Evolutionary conservation across 768 basidiomycete species (phyloP), one percentile per base, ranked within the genome.

Genomic region (Polyporus arcularius): DNA sequence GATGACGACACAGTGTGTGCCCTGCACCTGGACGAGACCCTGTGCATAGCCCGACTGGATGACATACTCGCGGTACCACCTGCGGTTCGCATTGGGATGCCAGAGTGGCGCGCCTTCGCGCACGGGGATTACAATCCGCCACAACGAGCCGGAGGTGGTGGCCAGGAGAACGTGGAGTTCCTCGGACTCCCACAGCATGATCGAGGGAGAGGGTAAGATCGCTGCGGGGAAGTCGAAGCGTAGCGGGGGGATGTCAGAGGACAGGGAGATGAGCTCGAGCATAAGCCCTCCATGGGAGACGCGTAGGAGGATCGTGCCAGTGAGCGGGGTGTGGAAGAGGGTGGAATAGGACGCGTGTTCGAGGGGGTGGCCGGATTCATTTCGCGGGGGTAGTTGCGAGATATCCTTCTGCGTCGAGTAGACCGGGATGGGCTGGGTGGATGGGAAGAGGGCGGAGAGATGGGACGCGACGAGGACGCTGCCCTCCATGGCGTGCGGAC

Each of bases 211-310:
- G 12, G 87, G 79, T 30, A 91, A 72, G 52, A 94, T 73, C 40
- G 82, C 69, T 10, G 89, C 84, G 40, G 92, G 91, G 66, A 93
- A 92, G 64, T 90, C 79, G 71, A 95, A 85, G 58, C 91, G 86
- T 63, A 94, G 81, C 16, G 92, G 86, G 35, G 82, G 78, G 2
- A 86, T 76, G 64, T 84, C 77, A 1, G 82, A 80, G 5, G 89
- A 84, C 47, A 93, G 76, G n/a, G 92, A 90, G 40, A 86, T 70
- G 48, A 96, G 82, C 68, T 95, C 91, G 45, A 93, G 73, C 52
- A 92, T 86, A 63, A 85, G 74, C 28, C 87, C 88, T 47, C 82
- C 85, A 62, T 94, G 88, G 55, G 94, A 78, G 48, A 92, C 81
- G 61, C 94, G 88, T 49, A 88, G 73, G 53, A 94, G 81, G 55